These are phyloP conservation scores for Parvularia atlantis DNA, from an alignment of 78 protist species.

Conservation along the genomic window DNA sequence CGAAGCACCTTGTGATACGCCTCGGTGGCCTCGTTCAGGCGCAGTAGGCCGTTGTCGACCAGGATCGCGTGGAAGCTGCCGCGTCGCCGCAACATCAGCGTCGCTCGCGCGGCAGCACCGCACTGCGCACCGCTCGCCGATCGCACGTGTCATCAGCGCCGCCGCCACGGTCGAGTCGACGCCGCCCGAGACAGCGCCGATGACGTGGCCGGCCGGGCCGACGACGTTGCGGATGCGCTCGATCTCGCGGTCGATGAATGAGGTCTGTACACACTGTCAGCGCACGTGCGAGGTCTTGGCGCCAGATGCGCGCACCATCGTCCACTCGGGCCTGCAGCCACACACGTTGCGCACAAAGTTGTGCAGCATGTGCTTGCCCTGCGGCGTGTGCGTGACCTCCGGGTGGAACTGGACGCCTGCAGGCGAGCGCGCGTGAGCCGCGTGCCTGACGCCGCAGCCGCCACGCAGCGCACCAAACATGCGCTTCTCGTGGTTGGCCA, in stretches of 20 bases:
- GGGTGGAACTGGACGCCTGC: conserved; percentile 52
- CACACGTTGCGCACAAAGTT: too few species aligned
- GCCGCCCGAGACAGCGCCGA: conserved; percentile 55
- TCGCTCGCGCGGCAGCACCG: too few species aligned
- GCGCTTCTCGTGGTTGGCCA: not conserved
- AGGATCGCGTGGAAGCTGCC: not conserved
- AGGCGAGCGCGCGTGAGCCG: not conserved
- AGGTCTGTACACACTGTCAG: too few species aligned
- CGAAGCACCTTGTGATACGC: too few species aligned
- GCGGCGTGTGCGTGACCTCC: conserved; percentile 31
- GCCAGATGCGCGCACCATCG: too few species aligned
- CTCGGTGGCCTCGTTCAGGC: conserved; percentile 25
- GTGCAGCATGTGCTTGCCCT: conserved; percentile 22
- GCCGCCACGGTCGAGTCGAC: conserved; percentile 60
- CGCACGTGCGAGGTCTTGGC: too few species aligned
- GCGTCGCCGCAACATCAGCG: too few species aligned
- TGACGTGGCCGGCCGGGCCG: conserved; percentile 3
- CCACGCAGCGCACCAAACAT: not conserved
- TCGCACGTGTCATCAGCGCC: conserved; percentile 36
- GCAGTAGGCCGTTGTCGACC: conserved; percentile 57
- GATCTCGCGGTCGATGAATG: too few species aligned
- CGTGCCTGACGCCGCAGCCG: too few species aligned
- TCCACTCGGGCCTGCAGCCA: too few species aligned
- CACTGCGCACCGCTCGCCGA: conserved; percentile 21
- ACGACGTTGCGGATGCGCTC: not conserved